Evolutionary conservation across 2,329 filamentous ascomycete genomes (phyloP).

Genomic region (Clarireedia paspali): DNA sequence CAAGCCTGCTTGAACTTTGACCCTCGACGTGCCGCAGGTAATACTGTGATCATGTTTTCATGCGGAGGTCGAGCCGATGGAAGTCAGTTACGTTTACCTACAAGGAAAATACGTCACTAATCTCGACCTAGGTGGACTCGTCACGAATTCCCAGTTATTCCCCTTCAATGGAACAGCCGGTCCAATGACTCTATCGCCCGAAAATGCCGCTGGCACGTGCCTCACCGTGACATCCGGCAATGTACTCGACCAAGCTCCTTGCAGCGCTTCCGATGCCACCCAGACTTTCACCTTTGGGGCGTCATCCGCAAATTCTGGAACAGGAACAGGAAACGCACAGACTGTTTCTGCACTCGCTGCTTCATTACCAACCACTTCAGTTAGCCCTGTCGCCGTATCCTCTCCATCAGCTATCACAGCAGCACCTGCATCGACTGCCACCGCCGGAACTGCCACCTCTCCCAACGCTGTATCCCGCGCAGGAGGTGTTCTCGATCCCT

Average conservation of each 20-base stretch:
- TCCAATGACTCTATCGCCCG: constrained; percentile 36
- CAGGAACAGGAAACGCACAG: background rate
- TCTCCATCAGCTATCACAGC: background rate
- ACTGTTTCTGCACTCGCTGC: background rate
- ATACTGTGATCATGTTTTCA: constrained; percentile 47
- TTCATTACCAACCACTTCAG: background rate
- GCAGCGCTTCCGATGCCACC: constrained; percentile 31
- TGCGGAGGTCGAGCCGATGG: constrained; percentile 10
- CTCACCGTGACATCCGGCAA: constrained; percentile 34
- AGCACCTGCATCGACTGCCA: background rate
- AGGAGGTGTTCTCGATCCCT: constrained; percentile 4
- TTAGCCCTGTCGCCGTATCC: background rate
- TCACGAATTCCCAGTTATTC: constrained; percentile 9
- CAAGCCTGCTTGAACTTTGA: constrained; percentile 54
- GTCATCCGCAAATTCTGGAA: background rate
- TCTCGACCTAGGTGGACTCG: background rate
- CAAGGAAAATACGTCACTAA: background rate
- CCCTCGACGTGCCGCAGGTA: constrained; percentile 40
- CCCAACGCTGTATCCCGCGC: background rate
- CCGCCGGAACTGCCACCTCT: background rate
- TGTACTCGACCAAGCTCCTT: constrained; percentile 35
- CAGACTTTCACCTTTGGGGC: constrained; percentile 35
- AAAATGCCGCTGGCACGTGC: constrained; percentile 37
- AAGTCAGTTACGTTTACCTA: background rate
- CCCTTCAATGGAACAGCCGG: constrained; percentile 19